Evolutionary conservation across 1,284 basidiomycete genomes (phyloP), one percentile per base, ranked within the genome.

Genomic region (Apiotrichum porosum): DNA sequence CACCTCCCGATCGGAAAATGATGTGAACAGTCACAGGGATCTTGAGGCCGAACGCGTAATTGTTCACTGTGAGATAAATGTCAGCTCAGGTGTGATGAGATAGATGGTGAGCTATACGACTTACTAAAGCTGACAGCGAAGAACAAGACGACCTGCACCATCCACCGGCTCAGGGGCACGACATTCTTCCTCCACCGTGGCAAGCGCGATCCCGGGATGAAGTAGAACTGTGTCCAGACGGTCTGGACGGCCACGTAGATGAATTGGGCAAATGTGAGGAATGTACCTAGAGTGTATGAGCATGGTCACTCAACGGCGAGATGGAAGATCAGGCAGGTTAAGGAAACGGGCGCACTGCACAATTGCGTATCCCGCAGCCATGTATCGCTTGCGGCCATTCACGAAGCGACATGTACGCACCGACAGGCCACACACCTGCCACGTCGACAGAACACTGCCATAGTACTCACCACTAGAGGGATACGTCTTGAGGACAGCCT

Each of bases 1-100:
- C 72, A n/a, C 91, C 92, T 1, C 88, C 91, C 59, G 87, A 90
- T 31, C 92, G 79, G 65, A 95, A 97, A 49, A 97, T 88, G 68
- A 97, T 95, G 69, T 97, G 92, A 1, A 97, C 85, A 0, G 88
- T 76, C 81, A 95, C 88, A 14, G 92, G 91, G 49, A 95, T 86
- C 50, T 73, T 71, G 19, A 72, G 91, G 4, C 82, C 86, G 66
- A 97, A 95, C 1, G 90, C 92, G 21, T 81, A 82, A 72, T 95
- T 97, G 74, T 97, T 97, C 61, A 97, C 69, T 72, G 33, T 4
- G 17, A 23, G n/a, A n/a, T n/a, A n/a, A n/a, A n/a, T n/a, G n/a
- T n/a, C n/a, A n/a, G n/a, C n/a, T n/a, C n/a, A n/a, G n/a, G n/a
- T n/a, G n/a, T 12, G 1, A 9, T 45, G n/a, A n/a, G n/a, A n/a